These are phyloP conservation scores for Aspergillus heteromorphus DNA, from an alignment of 495 filamentous ascomycete genomes.

Conservation along the genomic window DNA sequence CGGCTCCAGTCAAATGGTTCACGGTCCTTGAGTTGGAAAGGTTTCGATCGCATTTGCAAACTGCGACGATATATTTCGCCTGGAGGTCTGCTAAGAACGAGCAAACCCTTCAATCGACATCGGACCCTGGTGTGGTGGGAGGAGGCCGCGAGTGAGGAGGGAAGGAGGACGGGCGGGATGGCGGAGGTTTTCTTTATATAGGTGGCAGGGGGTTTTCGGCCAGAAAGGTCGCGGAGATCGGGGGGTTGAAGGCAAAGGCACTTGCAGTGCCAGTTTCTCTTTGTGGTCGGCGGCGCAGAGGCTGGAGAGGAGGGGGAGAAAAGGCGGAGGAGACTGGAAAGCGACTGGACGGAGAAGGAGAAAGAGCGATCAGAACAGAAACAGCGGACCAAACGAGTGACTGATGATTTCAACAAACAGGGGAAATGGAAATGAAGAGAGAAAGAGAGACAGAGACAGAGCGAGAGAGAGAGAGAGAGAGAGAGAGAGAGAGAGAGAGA, in stretches of 20 bases:
- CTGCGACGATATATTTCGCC: background rate
- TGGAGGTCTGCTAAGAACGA: background rate
- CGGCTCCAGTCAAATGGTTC: conserved; percentile 13
- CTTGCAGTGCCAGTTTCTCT: background rate
- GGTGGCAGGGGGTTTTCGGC: background rate
- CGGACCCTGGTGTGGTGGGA: background rate
- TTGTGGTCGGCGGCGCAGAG: conserved; percentile 5
- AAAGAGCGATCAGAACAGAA: background rate
- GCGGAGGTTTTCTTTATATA: background rate
- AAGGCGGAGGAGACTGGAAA: background rate
- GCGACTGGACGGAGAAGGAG: background rate
- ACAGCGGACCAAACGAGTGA: conserved; percentile 2
- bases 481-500: conserved; percentile 12
- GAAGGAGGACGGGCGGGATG: conserved; percentile 1
- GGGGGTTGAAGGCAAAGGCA: background rate
- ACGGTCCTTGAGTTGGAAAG: conserved; percentile 22
- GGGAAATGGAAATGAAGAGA: conserved; percentile 10
- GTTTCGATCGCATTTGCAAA: conserved; percentile 14
- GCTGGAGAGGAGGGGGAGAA: background rate
- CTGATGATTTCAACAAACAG: conserved; percentile 1
- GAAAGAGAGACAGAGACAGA: conserved; percentile 8
- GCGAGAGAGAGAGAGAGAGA: conserved; percentile 2
- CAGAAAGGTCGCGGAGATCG: background rate
- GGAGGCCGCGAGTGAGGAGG: conserved; percentile 1
- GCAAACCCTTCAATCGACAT: conserved; percentile 1